These are phyloP conservation scores for Lasiodiplodia gonubiensis DNA, from an alignment of 2,329 filamentous ascomycete genomes.

Conservation along the genomic window DNA sequence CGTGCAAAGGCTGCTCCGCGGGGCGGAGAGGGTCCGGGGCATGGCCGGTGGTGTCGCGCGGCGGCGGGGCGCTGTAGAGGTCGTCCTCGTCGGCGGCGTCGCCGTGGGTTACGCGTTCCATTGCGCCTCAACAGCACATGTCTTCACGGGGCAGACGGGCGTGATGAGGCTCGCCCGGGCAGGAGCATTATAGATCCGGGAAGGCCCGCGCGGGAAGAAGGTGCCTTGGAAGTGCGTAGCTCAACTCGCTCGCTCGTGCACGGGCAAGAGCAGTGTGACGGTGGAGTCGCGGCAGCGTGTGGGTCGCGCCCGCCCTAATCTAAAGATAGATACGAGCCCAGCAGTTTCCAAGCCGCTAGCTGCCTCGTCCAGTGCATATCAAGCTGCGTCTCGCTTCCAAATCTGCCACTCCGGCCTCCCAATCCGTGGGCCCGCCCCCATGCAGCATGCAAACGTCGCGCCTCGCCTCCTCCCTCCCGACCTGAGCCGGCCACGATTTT, in stretches of 20 bases:
- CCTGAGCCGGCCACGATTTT: not conserved
- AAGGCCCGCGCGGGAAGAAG: not conserved
- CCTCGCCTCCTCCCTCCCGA: not conserved
- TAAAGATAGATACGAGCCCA: slow-evolving; percentile 25
- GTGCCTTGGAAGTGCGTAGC: not conserved
- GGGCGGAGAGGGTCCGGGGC: not conserved
- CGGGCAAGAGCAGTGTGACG: slow-evolving; percentile 17
- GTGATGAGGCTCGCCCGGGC: not conserved
- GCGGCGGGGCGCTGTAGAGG: slow-evolving; percentile 30
- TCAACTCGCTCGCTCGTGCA: slow-evolving; percentile 10
- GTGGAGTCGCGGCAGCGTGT: slow-evolving; percentile 23
- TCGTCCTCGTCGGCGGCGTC: slow-evolving; percentile 27
- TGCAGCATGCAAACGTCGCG: not conserved
- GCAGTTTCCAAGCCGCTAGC: not conserved
- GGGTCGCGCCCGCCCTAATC: slow-evolving; percentile 7
- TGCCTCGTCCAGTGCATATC: too few relatives aligned
- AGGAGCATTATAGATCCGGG: slow-evolving; percentile 23
- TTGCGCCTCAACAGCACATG: slow-evolving; percentile 26
- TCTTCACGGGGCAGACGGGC: not conserved
- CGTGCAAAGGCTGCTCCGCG: slow-evolving; percentile 5
- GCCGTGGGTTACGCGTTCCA: slow-evolving; percentile 26
- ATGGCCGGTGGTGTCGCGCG: not conserved
- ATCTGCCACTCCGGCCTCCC: too few relatives aligned
- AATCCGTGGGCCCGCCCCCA: not conserved
- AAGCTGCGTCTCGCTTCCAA: not conserved